These are phyloP conservation scores for Aureobasidium sp. DNA, from an alignment of 2,329 filamentous ascomycete genomes.

Conservation along the genomic window DNA sequence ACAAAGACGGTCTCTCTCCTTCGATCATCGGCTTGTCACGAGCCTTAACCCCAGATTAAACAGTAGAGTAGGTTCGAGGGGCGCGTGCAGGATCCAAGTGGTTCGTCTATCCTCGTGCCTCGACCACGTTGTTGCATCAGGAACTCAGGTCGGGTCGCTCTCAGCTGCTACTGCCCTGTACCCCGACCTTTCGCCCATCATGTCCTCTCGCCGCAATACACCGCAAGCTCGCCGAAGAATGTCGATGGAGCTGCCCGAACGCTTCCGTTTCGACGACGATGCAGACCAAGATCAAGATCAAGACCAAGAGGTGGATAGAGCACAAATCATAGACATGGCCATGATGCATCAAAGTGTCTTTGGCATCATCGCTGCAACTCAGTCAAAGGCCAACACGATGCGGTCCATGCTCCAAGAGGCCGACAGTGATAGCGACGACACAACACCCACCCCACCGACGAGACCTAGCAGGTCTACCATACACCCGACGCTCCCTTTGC, in stretches of 20 bases:
- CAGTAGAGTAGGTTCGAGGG: background rate
- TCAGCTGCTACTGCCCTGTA: background rate
- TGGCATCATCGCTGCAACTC: slow-evolving; percentile 81
- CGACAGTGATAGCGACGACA: slow-evolving; percentile 55
- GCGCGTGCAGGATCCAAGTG: background rate
- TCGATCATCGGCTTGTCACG: background rate
- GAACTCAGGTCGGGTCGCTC: background rate
- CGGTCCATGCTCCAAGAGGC: slow-evolving; percentile 73
- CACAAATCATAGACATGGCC: slow-evolving; percentile 39
- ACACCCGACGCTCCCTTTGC: background rate
- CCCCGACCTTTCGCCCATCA: background rate
- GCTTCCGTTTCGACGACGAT: slow-evolving; percentile 22
- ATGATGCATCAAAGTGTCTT: slow-evolving; percentile 95
- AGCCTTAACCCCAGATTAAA: background rate
- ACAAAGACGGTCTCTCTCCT: background rate
- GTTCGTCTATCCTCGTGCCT: slow-evolving; percentile 5
- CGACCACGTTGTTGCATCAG: slow-evolving; percentile 10
- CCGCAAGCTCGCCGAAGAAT: slow-evolving; percentile 5
- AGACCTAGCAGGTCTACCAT: background rate
- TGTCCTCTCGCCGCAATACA: background rate
- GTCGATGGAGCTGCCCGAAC: slow-evolving; percentile 20
- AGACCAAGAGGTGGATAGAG: slow-evolving; percentile 52
- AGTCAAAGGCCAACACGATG: slow-evolving; percentile 74
- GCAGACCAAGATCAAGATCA: slow-evolving; percentile 21
- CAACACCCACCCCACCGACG: background rate